A percentile compares a stretch with the other conserved stretches of the same genome.
Conservation (phyloP, 257 asterid species). For the Vinca minor region DNA sequence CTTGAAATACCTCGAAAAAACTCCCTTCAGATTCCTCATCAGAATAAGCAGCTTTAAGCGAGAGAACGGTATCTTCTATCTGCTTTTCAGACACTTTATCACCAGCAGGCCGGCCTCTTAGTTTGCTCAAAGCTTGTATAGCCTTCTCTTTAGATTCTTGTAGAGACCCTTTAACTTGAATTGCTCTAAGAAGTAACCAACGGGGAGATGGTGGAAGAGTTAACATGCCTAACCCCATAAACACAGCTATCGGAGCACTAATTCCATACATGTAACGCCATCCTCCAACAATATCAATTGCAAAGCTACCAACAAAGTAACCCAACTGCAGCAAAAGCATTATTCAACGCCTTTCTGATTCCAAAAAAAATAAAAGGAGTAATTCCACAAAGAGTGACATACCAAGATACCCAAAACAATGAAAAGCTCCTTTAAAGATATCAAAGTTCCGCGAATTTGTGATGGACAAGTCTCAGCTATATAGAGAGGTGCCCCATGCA, state of each 20-base stretch:
- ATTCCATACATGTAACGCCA: slow-evolving; percentile 94
- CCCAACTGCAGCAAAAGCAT: slow-evolving; percentile 56
- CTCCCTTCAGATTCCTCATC: slow-evolving; percentile 63
- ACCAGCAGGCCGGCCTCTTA: slow-evolving; percentile 69
- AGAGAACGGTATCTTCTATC: slow-evolving; percentile 63
- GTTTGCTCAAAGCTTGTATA: slow-evolving; percentile 52
- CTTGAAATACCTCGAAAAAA: slow-evolving; percentile 74
- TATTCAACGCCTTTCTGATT: slow-evolving; percentile 15
- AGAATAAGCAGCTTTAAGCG: slow-evolving; percentile 63
- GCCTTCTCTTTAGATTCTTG: slow-evolving; percentile 88
- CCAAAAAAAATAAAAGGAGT: slow-evolving; percentile 7
- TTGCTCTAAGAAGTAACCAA: slow-evolving; percentile 90
- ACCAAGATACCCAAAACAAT: slow-evolving; percentile 95
- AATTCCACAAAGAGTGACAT: slow-evolving; percentile 11
- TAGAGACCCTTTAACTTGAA: slow-evolving; percentile 78
- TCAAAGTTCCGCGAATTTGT: slow-evolving; percentile 91
- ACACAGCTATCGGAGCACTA: slow-evolving; percentile 76
- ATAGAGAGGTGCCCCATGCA: slow-evolving; percentile 99
- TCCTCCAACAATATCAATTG: slow-evolving; percentile 77
- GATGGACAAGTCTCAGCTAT: slow-evolving; percentile 96
- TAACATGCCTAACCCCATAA: slow-evolving; percentile 90
- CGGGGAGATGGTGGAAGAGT: slow-evolving; percentile 96
- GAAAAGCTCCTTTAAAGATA: slow-evolving; percentile 92
- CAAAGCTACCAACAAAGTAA: slow-evolving; percentile 67
- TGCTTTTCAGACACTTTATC: slow-evolving; percentile 65